Percentiles rank a stretch among this genome's conserved stretches.
phyloP scores from a whole-genome alignment of 78 protist genomes.

The Andalucia godoyi region DNA sequence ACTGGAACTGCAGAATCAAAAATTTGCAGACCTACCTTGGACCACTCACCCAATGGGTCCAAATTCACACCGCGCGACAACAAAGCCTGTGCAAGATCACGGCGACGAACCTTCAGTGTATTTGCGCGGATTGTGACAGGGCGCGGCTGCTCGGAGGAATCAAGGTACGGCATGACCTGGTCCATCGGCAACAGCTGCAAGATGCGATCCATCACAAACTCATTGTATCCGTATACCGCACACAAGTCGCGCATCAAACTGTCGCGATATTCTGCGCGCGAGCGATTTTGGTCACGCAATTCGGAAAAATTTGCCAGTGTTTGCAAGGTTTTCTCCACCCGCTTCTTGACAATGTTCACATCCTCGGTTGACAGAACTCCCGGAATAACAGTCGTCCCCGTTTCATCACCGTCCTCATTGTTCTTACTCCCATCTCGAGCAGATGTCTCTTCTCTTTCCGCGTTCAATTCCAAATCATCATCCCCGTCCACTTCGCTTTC shows the following conservation, averaged over 20 bases:
- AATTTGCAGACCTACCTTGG: slow-evolving; percentile 85
- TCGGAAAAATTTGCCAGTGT: slow-evolving; percentile 29
- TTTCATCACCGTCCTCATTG: neutral
- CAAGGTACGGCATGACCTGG: slow-evolving; percentile 70
- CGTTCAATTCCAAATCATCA: neutral
- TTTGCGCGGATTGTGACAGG: slow-evolving; percentile 94
- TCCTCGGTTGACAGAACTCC: slow-evolving; percentile 22
- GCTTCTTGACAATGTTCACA: slow-evolving; percentile 21
- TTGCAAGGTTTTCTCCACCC: slow-evolving; percentile 32
- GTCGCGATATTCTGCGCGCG: slow-evolving; percentile 64
- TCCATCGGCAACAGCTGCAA: slow-evolving; percentile 57
- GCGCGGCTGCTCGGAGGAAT: slow-evolving; percentile 84
- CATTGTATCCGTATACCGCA: slow-evolving; percentile 59
- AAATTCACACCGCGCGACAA: slow-evolving; percentile 63
- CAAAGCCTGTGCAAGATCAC: slow-evolving; percentile 75
- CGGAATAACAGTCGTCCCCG: neutral
- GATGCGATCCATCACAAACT: slow-evolving; percentile 48
- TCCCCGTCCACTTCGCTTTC: slow-evolving; percentile 19
- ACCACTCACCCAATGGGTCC: slow-evolving; percentile 78
- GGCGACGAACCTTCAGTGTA: slow-evolving; percentile 76
- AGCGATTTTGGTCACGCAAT: slow-evolving; percentile 18
- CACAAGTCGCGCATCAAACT: slow-evolving; percentile 58
- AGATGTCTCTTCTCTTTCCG: slow-evolving; percentile 1
- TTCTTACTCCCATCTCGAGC: neutral
- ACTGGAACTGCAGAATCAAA: slow-evolving; percentile 83